Conservation (phyloP, 2,329 filamentous ascomycete species). For the Trichophyton mentagrophytes region DNA sequence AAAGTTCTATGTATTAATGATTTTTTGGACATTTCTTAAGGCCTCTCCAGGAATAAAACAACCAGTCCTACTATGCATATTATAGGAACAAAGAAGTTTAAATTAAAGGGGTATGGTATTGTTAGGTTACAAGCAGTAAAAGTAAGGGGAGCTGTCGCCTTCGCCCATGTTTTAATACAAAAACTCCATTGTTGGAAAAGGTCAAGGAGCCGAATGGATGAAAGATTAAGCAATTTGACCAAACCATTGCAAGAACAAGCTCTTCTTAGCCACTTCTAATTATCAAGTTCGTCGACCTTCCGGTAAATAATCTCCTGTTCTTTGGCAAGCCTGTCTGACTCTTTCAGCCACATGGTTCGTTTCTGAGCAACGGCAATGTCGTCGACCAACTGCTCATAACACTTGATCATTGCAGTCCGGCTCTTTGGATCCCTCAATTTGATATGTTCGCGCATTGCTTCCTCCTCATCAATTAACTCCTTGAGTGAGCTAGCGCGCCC, state of each 20-base stretch:
- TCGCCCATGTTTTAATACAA: background rate
- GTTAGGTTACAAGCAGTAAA: too few relatives aligned
- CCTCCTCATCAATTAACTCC: conserved; percentile 5
- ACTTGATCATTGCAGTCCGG: background rate
- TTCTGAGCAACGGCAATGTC: conserved; percentile 7
- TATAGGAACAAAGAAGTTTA: too few relatives aligned
- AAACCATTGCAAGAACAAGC: background rate
- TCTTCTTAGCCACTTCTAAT: background rate
- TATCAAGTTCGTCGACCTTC: background rate
- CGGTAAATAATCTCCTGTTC: conserved; percentile 5
- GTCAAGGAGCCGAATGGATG: background rate
- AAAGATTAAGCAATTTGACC: background rate
- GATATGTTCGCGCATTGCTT: background rate
- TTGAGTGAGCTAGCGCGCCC: background rate
- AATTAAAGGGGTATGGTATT: too few relatives aligned
- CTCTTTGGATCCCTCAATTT: background rate
- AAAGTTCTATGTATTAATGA: background rate
- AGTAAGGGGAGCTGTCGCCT: too few relatives aligned
- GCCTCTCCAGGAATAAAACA: too few relatives aligned
- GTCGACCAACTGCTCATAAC: conserved; percentile 5
- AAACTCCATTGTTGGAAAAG: too few relatives aligned
- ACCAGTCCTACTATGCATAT: too few relatives aligned
- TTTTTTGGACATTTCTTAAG: background rate
- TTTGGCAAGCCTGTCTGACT: conserved; percentile 6
- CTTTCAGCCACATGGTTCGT: conserved; percentile 7